Evolutionary conservation across 345 rosid genomes (phyloP).

Genomic region (Firmiana major): DNA sequence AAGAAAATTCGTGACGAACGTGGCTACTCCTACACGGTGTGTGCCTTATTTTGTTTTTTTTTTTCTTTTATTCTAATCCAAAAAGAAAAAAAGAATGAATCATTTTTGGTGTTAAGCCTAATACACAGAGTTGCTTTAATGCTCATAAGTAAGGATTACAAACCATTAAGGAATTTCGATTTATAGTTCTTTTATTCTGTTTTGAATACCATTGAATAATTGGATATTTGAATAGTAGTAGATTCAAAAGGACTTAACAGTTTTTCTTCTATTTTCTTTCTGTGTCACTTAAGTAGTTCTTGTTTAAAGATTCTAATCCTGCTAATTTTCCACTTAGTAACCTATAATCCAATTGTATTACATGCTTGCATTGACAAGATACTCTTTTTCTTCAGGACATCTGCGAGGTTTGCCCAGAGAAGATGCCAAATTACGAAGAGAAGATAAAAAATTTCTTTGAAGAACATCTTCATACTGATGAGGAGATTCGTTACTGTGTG

Average conservation of each 20-base stretch:
- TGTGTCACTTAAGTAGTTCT: neutral
- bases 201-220: neutral
- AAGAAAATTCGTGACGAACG: slow-evolving; percentile 82
- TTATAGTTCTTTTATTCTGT: neutral
- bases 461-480: slow-evolving; percentile 96
- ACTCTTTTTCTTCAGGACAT: slow-evolving; percentile 48
- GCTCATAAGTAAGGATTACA: neutral
- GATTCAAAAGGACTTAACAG: neutral
- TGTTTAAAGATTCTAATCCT: neutral
- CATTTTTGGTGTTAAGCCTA: neutral
- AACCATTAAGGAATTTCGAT: neutral
- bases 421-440: slow-evolving; percentile 79
- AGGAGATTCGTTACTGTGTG: slow-evolving; percentile 88
- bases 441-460: slow-evolving; percentile 86
- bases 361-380: neutral
- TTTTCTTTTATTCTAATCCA: neutral
- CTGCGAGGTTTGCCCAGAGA: slow-evolving; percentile 86
- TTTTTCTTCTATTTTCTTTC: neutral
- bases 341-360: neutral
- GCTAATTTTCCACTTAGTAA: neutral
- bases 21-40: slow-evolving; percentile 87
- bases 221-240: neutral
- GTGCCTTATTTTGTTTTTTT: slow-evolving; percentile 11
- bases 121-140: neutral
- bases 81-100: neutral